A percentile compares a stretch with the other conserved stretches of the same genome.
phyloP scores from a whole-genome alignment of 768 basidiomycete species.

The Pisolithus marmoratus region DNA sequence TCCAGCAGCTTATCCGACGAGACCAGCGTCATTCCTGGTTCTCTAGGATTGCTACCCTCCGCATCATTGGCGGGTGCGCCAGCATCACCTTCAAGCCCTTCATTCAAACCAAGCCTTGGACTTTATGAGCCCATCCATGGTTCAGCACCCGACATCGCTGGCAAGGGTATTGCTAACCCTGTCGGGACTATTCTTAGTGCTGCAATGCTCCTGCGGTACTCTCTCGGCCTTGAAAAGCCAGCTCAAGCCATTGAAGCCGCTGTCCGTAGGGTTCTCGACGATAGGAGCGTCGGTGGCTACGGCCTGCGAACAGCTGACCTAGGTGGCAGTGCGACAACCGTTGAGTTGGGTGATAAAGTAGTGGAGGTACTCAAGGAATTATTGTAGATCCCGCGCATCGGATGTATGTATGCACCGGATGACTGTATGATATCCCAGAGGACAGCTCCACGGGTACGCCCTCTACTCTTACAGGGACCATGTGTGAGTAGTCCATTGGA shows the following conservation, averaged over 20 bases:
- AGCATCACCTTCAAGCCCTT: constrained; percentile 41
- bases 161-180: constrained; percentile 88
- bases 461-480: background rate
- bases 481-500: background rate
- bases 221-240: constrained; percentile 80
- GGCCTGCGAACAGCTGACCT: constrained; percentile 85
- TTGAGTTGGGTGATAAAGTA: constrained; percentile 79
- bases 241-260: constrained; percentile 85
- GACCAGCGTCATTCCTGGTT: constrained; percentile 94
- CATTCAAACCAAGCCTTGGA: constrained; percentile 76
- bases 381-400: constrained; percentile 31
- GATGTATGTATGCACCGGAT: background rate
- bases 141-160: constrained; percentile 94
- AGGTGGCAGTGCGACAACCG: constrained; percentile 70
- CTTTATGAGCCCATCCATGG: constrained; percentile 98
- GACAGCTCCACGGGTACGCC: background rate
- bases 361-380: constrained; percentile 63
- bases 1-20: constrained; percentile 86
- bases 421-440: constrained; percentile 1
- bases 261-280: constrained; percentile 86
- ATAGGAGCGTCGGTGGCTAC: constrained; percentile 57
- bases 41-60: constrained; percentile 91
- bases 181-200: constrained; percentile 93
- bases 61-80: constrained; percentile 93
- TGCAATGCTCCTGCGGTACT: constrained; percentile 92